A percentile compares a stretch with the other conserved stretches of the same genome.
Evolutionary conservation across 2,329 filamentous ascomycete genomes (phyloP).

Genomic region (Helotiales sp.): DNA sequence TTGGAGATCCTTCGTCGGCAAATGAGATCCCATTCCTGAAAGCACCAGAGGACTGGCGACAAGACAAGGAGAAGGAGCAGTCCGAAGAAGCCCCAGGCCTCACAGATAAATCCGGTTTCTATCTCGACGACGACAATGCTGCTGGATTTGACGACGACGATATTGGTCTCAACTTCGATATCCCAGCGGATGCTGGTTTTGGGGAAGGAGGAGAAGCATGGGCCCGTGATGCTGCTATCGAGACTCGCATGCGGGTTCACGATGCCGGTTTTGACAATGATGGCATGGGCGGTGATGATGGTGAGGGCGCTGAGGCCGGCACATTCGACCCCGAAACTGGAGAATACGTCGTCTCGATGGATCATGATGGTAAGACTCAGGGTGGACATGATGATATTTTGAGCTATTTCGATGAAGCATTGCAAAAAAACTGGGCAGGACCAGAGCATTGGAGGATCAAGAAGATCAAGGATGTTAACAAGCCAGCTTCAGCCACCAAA

Average conservation of each 20-base stretch:
- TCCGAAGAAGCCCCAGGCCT: slow-evolving; percentile 49
- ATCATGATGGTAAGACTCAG: slow-evolving; percentile 64
- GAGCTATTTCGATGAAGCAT: slow-evolving; percentile 94
- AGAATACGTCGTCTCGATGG: slow-evolving; percentile 79
- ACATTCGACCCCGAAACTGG: slow-evolving; percentile 66
- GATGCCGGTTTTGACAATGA: slow-evolving; percentile 58
- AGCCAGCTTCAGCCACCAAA: slow-evolving; percentile 59
- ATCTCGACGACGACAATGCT: slow-evolving; percentile 84
- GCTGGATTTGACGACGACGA: slow-evolving; percentile 83
- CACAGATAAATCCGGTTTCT: slow-evolving; percentile 74
- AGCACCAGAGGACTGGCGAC: slow-evolving; percentile 81
- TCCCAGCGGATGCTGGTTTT: slow-evolving; percentile 73
- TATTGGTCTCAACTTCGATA: slow-evolving; percentile 66
- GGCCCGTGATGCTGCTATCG: slow-evolving; percentile 85
- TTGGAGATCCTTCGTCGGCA: slow-evolving; percentile 81
- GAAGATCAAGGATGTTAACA: slow-evolving; percentile 79
- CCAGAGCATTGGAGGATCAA: slow-evolving; percentile 99
- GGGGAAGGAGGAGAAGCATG: slow-evolving; percentile 95
- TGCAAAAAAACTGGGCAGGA: slow-evolving; percentile 96
- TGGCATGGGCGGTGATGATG: slow-evolving; percentile 51
- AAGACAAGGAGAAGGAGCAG: slow-evolving; percentile 66
- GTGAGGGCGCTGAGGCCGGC: slow-evolving; percentile 49
- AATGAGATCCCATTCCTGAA: slow-evolving; percentile 92
- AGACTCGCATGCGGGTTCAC: slow-evolving; percentile 82
- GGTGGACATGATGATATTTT: slow-evolving; percentile 86